phyloP scores from a whole-genome alignment of 805 yeast species.

The Zygosaccharomyces rouxii region DNA sequence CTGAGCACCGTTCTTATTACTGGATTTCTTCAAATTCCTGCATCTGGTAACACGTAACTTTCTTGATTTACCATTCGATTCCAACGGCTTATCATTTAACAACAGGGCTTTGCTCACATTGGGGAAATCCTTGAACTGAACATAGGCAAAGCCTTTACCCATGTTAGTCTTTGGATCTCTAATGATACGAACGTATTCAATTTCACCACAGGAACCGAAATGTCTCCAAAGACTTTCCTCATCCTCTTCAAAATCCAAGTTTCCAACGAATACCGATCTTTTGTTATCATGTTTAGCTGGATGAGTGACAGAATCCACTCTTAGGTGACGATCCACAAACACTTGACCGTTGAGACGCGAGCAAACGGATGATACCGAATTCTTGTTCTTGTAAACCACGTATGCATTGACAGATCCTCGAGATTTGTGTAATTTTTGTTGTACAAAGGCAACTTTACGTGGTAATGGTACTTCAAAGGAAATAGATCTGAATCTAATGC shows the following conservation, averaged over 20 bases:
- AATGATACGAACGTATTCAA: conserved; percentile 84
- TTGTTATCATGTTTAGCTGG: conserved; percentile 83
- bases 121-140: conserved; percentile 74
- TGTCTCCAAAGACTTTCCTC: conserved; percentile 88
- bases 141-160: conserved; percentile 97
- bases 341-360: conserved; percentile 60
- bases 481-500: conserved; percentile 87
- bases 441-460: conserved; percentile 83
- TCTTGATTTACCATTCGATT: conserved; percentile 39
- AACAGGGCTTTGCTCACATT: conserved; percentile 78
- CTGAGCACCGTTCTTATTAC: conserved; percentile 23
- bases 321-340: conserved; percentile 68
- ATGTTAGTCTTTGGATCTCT: conserved; percentile 91
- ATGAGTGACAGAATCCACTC: conserved; percentile 91
- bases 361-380: conserved; percentile 34
- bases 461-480: conserved; percentile 86
- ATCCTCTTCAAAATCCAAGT: conserved; percentile 84
- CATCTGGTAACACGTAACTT: conserved; percentile 75
- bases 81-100: conserved; percentile 62
- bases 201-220: conserved; percentile 62
- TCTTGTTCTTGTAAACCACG: conserved; percentile 64
- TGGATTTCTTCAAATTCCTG: conserved; percentile 39
- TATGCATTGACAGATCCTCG: conserved; percentile 86
- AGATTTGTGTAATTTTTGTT: conserved; percentile 68
- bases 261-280: conserved; percentile 86